Evolutionary conservation across 78 protist species (phyloP), one percentile per base, ranked within the genome.

Genomic region (Polysphondylium violaceum): DNA sequence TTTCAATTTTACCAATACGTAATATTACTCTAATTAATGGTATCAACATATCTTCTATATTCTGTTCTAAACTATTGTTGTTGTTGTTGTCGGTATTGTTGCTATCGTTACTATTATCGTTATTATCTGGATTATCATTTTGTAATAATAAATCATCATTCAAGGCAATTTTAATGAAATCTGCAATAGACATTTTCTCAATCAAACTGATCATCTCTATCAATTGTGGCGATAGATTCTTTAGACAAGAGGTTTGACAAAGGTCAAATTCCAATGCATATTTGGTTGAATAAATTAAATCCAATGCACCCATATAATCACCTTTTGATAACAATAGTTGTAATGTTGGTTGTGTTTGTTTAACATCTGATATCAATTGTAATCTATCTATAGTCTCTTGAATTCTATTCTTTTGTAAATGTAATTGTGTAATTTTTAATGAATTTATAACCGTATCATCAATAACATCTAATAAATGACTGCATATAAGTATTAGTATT

Each of bases 241-340:
- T 74, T 1, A 67, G 56, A n/a, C 74, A 43, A 16, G 51, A 19
- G 9, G 61, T 75, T 0, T 33, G 16, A 0, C 6, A n/a, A 4
- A 88, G 36, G 0, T 75, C 86, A 3, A 12, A 11, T 1, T 29
- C 33, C 1, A 88, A 44, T 23, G 64, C 65, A 14, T 25, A 23
- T 33, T 88, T 86, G 8, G 93, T 88, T n/a, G 76, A 47, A 23
- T 40, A 40, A 14, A 88, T 88, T 19, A 88, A 35, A 29, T 88
- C 93, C 0, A 88, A 36, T 33, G 93, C 93, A 51, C 93, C 86
- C 29, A 75, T 79, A 61, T 76, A 88, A 47, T 88, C 93, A 58
- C 78, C 73, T 35, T 88, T 88, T 19, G 87, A 65, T 4, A 88
- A 58, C 23, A 88, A 33, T 25, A 75, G 23, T 64, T 88, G 93